Conservation (phyloP, 495 filamentous ascomycete species). For the Tuber indicum region DNA sequence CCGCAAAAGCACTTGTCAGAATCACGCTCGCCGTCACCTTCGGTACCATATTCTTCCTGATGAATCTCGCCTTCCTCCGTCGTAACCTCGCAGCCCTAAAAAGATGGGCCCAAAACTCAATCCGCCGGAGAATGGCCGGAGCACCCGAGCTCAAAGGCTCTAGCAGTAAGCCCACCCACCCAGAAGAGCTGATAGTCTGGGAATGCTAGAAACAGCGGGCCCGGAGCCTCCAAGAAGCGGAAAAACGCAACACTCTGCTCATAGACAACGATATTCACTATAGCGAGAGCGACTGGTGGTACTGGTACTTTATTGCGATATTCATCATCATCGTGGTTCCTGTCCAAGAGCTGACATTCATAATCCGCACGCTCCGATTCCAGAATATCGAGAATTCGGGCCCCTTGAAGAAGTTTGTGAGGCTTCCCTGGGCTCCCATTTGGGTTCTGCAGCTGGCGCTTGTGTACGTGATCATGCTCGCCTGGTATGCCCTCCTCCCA, state of each 20-base stretch:
- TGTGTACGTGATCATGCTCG: neutral
- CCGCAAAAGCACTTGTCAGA: neutral
- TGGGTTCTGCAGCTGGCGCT: neutral
- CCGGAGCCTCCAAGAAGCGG: no score
- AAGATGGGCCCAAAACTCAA: no score
- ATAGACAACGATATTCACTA: neutral
- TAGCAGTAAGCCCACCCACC: no score
- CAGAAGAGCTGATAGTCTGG: no score
- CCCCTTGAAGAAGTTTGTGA: neutral
- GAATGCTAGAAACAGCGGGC: no score
- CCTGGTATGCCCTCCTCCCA: neutral
- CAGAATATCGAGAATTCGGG: neutral
- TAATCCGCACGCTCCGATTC: neutral
- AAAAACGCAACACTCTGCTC: no score
- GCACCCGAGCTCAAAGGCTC: no score
- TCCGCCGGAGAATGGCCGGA: no score
- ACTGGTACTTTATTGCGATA: neutral
- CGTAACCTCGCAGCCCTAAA: no score
- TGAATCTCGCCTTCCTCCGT: neutral
- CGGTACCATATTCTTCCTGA: neutral
- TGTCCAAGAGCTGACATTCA: neutral
- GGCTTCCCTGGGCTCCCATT: neutral
- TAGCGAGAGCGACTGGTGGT: neutral
- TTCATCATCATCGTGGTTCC: conserved; percentile 3
- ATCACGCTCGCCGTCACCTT: neutral